Percentiles rank a stretch among this genome's conserved stretches.
These are phyloP conservation scores for Physcomitrellopsis africana DNA, from an alignment of 225 moss, liverwort and hornwort species.

Conservation along the genomic window DNA sequence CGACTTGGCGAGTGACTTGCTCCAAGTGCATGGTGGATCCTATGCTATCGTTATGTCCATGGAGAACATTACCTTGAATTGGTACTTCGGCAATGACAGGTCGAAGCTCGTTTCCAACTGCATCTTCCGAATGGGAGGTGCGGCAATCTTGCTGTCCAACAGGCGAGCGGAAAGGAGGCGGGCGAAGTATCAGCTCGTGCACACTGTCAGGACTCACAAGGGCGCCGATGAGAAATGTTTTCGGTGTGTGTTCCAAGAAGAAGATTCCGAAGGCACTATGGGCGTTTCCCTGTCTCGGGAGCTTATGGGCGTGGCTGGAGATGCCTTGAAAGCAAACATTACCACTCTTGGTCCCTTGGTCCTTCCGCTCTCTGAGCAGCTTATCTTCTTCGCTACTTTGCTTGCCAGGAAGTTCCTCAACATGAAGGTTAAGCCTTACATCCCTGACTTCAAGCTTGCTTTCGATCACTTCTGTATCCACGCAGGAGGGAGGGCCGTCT, in stretches of 20 bases:
- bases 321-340: conserved; percentile 52
- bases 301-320: conserved; percentile 43
- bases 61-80: conserved; percentile 54
- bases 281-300: conserved; percentile 43
- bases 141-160: conserved; percentile 49
- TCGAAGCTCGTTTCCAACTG: conserved; percentile 49
- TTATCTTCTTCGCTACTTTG: conserved; percentile 46
- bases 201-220: conserved; percentile 48
- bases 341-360: conserved; percentile 46
- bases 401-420: conserved; percentile 35
- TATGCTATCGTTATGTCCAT: conserved; percentile 48
- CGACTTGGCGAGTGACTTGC: conserved; percentile 41
- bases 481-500: conserved; percentile 37
- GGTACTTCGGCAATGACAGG: conserved; percentile 49
- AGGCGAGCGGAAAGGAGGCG: conserved; percentile 23
- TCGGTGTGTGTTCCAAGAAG: conserved; percentile 48
- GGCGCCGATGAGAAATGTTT: conserved; percentile 39
- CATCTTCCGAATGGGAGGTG: conserved; percentile 49
- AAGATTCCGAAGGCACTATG: conserved; percentile 31
- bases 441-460: conserved; percentile 57
- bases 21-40: conserved; percentile 43
- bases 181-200: conserved; percentile 51
- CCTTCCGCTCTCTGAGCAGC: conserved; percentile 44
- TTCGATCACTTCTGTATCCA: conserved; percentile 53
- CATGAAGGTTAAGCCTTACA: conserved; percentile 35